Evolutionary conservation across 1,284 basidiomycete genomes (phyloP), one percentile per base, ranked within the genome.

Genomic region (Kalmanozyma brasiliensis): DNA sequence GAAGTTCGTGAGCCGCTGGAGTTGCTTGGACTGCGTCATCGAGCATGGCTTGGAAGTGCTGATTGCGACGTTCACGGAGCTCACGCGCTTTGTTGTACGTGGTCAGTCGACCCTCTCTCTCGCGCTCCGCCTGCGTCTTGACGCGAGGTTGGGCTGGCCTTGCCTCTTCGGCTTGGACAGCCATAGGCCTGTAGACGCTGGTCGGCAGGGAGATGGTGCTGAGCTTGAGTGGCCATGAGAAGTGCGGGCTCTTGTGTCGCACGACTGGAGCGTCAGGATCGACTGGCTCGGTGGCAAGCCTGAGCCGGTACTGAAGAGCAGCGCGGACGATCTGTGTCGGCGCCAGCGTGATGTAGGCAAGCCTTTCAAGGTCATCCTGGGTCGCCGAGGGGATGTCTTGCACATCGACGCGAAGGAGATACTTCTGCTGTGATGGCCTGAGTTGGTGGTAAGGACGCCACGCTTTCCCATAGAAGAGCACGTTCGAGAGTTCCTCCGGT

Each of bases 21-120:
- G 36, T 34, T 4, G 36, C 33, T 9, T n/a, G 16, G 19, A 72
- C 57, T 20, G 59, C 64, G 1, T 63, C 41, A 0, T 62, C 45
- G 24, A 72, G 45, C 60, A 62, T 48, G 9, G 36, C 23, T 17
- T 64, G 52, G 47, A 67, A 72, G 0, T 60, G 44, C 14, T 47
- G 26, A 13, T 56, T 49, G 14, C 69, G 51, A 23, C 49, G 44
- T 36, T 60, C 24, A 6, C 64, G 69, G 7, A 72, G 56, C 44
- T 67, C 41, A 11, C 64, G 58, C 8, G 64, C 69, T 40, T 72
- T 72, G 24, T 32, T 40, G 13, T 67, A 44, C 26, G 69, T 72
- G 13, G 64, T 49, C 14, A 41, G 14, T 22, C 69, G 63, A 9
- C 69, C 69, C 20, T 67, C 37, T 22, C 29, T 52, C 26, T 71